These are phyloP conservation scores for Diospyros kaki DNA, from an alignment of 148 eudicot species.

Conservation along the genomic window DNA sequence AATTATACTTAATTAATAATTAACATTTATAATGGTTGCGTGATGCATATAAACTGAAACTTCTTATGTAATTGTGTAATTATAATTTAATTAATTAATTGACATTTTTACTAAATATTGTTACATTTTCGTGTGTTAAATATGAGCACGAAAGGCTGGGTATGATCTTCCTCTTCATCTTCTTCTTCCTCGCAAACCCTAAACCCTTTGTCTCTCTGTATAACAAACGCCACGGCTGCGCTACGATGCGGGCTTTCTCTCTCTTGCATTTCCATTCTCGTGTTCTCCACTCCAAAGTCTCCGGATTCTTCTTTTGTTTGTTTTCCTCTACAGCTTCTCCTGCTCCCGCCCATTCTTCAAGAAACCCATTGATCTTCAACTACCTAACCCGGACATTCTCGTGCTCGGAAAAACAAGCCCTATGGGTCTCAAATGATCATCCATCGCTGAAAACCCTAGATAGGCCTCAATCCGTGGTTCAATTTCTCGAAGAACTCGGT, in stretches of 20 bases:
- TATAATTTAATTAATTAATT: no score
- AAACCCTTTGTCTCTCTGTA: no score
- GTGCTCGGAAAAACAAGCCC: constrained; percentile 1
- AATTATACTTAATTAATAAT: no score
- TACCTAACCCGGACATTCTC: not conserved
- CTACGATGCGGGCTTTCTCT: not conserved
- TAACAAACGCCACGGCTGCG: no score
- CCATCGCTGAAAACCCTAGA: not conserved
- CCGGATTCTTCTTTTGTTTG: not conserved
- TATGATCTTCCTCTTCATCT: no score
- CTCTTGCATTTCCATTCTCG: not conserved
- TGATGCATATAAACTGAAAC: no score
- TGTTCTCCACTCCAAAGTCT: not conserved
- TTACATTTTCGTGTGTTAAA: no score
- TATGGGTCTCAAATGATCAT: not conserved
- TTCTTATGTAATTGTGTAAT: no score
- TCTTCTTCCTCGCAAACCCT: no score
- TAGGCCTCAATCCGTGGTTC: constrained; percentile 5
- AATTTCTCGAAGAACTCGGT: constrained; percentile 2
- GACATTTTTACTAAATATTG: no score
- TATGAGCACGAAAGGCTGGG: no score
- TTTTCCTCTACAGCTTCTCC: not conserved
- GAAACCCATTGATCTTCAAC: not conserved
- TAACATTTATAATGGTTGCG: no score
- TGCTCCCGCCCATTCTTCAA: not conserved